Conservation (phyloP, 305 asterid species). For the Andrographis paniculata region DNA sequence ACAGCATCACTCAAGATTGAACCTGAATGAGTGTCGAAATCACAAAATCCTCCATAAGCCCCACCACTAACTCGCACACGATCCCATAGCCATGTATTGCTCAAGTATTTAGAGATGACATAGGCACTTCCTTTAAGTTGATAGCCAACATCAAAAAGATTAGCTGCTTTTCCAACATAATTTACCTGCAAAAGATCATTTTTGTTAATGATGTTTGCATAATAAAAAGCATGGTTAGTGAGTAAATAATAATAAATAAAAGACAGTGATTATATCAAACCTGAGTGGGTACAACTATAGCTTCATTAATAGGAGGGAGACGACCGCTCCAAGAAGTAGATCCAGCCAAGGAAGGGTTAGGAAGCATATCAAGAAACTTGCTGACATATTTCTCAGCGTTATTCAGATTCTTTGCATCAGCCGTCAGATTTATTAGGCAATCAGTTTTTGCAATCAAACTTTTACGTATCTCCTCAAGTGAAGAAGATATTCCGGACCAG, state of each 20-base stretch:
- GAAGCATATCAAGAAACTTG: slow-evolving; percentile 87
- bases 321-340: slow-evolving; percentile 53
- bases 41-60: slow-evolving; percentile 99
- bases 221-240: slow-evolving; percentile 5
- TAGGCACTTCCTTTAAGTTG: slow-evolving; percentile 90
- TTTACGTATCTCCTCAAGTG: slow-evolving; percentile 87
- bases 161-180: slow-evolving; percentile 98
- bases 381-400: slow-evolving; percentile 57
- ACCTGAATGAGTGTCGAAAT: slow-evolving; percentile 96
- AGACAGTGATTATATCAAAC: slow-evolving; percentile 26
- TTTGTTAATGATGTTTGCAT: slow-evolving; percentile 6
- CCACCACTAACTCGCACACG: slow-evolving; percentile 99
- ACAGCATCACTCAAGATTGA: slow-evolving; percentile 12
- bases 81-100: slow-evolving; percentile 96
- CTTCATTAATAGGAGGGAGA: slow-evolving; percentile 76
- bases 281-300: slow-evolving; percentile 94
- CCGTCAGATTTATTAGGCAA: slow-evolving; percentile 83
- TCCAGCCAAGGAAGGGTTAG: slow-evolving; percentile 45
- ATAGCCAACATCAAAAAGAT: slow-evolving; percentile 78
- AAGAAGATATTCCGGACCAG: slow-evolving; percentile 78
- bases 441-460: slow-evolving; percentile 64
- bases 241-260: slow-evolving; percentile 4
- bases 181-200: slow-evolving; percentile 53
- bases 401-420: slow-evolving; percentile 68
- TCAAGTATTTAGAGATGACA: slow-evolving; percentile 76